Base-by-base conservation (phyloP, 2,329 filamentous ascomycete species). In the Immersiporthe knoxdaviesiana region DNA sequence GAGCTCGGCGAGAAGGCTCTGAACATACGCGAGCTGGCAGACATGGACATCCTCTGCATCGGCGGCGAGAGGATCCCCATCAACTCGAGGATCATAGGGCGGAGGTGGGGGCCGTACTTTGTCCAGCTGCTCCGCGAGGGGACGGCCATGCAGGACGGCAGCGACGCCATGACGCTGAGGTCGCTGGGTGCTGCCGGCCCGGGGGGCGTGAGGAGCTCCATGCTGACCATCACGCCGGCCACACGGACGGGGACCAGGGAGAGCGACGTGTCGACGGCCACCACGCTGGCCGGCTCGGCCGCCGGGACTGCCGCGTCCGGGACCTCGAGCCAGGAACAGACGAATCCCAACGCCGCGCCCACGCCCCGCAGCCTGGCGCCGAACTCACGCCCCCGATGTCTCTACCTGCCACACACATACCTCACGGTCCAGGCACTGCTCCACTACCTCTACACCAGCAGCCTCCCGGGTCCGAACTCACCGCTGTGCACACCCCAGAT, bases 21-120 rank as follows among this genome's bases (percentile, higher is more conserved):
- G 72, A 86, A 86, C 1, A 84, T 97, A 77, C 88, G 90, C n/a
- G 96, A 98, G 79, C 83, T 99, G 68, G 88, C 93, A 2, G 96
- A 99, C 75, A 99, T 99, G 96, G 96, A 98, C 76, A 92, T 99
- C 69, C 84, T 98, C 37, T 96, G 95, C 65, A 90, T 97, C 56
- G 92, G 92, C 27, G 95, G 95, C 30, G 95, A 97, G 77, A 89
- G 94, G 24, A 93, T 98, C 73, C 93, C 96, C 0, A 92, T 97
- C 73, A 99, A 97, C 79, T 98, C 96, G 8, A 89, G 94, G 68
- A 88, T 99, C 21, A 86, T 98, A 21, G 91, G 92, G 12, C 88
- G 93, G 37, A 86, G 96, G 76, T 99, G 96, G 96, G 96, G 96
- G 0, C 93, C 94, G 0, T 97, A 97, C 78, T 98, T 99, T 80